Conservation (phyloP, 2,329 filamentous ascomycete genomes). For the Lasiodiplodia sp. region DNA sequence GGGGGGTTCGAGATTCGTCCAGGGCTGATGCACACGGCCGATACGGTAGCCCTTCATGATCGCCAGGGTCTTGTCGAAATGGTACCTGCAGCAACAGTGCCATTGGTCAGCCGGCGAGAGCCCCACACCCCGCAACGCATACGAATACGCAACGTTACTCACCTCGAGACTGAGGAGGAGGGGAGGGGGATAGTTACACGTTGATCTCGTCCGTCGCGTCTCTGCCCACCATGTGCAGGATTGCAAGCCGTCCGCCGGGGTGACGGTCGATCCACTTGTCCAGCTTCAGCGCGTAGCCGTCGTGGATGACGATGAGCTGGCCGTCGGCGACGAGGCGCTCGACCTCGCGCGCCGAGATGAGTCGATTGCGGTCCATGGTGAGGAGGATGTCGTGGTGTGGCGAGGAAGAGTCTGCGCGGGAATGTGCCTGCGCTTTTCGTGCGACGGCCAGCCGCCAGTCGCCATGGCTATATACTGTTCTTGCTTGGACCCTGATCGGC, state of each 20-base stretch:
- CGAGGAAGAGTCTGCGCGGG: neutral
- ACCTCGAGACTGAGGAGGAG: neutral
- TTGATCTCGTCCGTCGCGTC: constrained; percentile 68
- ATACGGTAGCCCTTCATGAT: constrained; percentile 69
- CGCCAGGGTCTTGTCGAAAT: constrained; percentile 60
- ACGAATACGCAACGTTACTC: constrained; percentile 3
- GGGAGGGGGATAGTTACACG: constrained; percentile 52
- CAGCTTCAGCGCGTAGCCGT: constrained; percentile 63
- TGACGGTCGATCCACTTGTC: constrained; percentile 66
- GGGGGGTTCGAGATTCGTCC: constrained; percentile 66
- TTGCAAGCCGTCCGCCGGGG: constrained; percentile 66
- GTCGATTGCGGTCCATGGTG: constrained; percentile 46
- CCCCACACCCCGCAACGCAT: neutral
- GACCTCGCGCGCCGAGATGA: constrained; percentile 57
- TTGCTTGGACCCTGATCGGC: constrained; percentile 19
- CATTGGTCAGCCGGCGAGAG: neutral
- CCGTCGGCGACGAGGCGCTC: constrained; percentile 63
- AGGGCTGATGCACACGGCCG: constrained; percentile 62
- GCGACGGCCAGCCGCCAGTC: neutral
- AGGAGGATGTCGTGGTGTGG: neutral
- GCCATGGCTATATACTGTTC: neutral
- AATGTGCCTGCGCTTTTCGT: neutral
- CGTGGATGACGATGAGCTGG: constrained; percentile 63
- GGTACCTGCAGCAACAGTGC: constrained; percentile 59
- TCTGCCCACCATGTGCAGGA: constrained; percentile 67